Evolutionary conservation across 2,329 filamentous ascomycete species (phyloP).

Genomic region (Ophiocordyceps polyrhachis-furcata): DNA sequence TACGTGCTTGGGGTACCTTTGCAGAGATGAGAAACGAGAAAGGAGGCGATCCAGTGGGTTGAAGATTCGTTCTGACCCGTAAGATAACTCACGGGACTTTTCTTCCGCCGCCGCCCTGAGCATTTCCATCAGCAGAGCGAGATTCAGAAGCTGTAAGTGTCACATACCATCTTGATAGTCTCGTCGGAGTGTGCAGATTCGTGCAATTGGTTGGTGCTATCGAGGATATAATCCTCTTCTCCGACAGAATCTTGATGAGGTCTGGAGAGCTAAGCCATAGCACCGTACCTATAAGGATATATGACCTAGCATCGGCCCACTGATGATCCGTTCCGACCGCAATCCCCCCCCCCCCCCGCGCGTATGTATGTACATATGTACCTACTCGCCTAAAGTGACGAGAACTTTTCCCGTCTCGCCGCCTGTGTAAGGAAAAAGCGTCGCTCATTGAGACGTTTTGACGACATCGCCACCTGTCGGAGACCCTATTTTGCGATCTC

Average conservation of each 20-base stretch:
- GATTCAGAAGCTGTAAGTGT: not conserved
- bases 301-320: too few relatives aligned
- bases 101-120: constrained; percentile 54
- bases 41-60: not conserved
- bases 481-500: not conserved
- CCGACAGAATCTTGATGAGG: not conserved
- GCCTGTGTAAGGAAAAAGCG: not conserved
- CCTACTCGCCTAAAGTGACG: too few relatives aligned
- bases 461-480: not conserved
- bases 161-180: constrained; percentile 34
- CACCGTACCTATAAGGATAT: too few relatives aligned
- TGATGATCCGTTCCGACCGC: too few relatives aligned
- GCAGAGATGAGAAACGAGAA: not conserved
- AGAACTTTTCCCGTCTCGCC: too few relatives aligned
- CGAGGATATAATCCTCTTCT: not conserved
- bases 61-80: not conserved
- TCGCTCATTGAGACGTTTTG: not conserved
- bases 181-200: not conserved
- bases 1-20: constrained; percentile 92
- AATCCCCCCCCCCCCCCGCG: too few relatives aligned
- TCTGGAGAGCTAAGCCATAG: too few relatives aligned
- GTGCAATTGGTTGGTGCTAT: not conserved
- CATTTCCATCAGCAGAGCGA: not conserved
- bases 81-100: constrained; percentile 29
- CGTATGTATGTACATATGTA: too few relatives aligned